These are phyloP conservation scores for Kwoniella botswanensis DNA, from an alignment of 768 basidiomycete genomes.

Conservation along the genomic window DNA sequence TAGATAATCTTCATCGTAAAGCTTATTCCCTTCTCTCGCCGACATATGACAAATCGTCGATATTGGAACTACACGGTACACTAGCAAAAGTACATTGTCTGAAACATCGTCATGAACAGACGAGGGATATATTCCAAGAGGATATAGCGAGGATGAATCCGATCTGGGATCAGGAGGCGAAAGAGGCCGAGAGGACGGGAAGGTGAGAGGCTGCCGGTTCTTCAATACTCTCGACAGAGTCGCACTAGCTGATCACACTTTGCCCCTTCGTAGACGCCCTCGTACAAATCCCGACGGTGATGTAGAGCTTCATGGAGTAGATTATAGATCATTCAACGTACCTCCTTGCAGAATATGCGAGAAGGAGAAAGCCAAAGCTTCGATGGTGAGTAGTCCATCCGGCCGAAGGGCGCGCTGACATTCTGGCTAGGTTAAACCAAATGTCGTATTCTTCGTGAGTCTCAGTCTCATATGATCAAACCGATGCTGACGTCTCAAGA, in stretches of 20 bases:
- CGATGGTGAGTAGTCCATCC: slow-evolving; percentile 62
- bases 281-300: slow-evolving; percentile 94
- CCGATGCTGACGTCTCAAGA: not conserved
- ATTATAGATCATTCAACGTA: slow-evolving; percentile 76
- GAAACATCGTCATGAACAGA: slow-evolving; percentile 68
- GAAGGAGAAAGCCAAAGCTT: slow-evolving; percentile 64
- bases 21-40: slow-evolving; percentile 59
- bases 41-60: slow-evolving; percentile 59
- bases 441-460: slow-evolving; percentile 73
- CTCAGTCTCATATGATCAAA: too few species aligned
- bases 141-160: slow-evolving; percentile 76
- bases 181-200: slow-evolving; percentile 64
- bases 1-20: slow-evolving; percentile 92
- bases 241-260: not conserved
- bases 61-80: slow-evolving; percentile 87
- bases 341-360: slow-evolving; percentile 77
- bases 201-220: slow-evolving; percentile 14
- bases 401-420: not conserved
- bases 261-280: slow-evolving; percentile 58
- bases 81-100: slow-evolving; percentile 82
- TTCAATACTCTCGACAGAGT: too few species aligned
- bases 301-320: slow-evolving; percentile 79
- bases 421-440: slow-evolving; percentile 70
- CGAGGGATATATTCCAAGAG: slow-evolving; percentile 74
- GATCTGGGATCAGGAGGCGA: slow-evolving; percentile 68